Evolutionary conservation across 768 basidiomycete genomes (phyloP).

Genomic region (Termitomyces heimii): DNA sequence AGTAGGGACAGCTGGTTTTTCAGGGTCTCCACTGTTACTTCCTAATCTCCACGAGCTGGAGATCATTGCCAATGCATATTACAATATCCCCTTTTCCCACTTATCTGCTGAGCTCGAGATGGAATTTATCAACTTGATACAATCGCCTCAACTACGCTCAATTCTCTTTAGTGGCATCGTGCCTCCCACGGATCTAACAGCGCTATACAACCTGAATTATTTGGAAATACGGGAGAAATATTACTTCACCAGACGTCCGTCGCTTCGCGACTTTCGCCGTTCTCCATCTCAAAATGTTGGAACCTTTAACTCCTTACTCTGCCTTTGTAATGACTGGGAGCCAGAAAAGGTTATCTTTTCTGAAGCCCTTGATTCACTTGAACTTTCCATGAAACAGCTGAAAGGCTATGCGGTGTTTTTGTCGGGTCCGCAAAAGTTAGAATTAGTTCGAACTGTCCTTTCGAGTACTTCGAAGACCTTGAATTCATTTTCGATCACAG

Average conservation of each 20-base stretch:
- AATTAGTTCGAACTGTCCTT: background rate
- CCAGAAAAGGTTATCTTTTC: background rate
- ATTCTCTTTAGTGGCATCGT: background rate
- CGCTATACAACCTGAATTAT: background rate
- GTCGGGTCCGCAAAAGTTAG: background rate
- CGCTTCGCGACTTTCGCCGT: background rate
- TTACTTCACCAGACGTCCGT: background rate
- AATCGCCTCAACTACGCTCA: background rate
- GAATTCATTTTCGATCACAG: background rate
- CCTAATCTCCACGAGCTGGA: background rate
- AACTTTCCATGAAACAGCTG: background rate
- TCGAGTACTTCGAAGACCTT: background rate
- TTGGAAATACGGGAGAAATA: background rate
- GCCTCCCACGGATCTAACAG: background rate
- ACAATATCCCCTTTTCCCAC: background rate
- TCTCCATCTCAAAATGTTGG: background rate
- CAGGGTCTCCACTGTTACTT: background rate
- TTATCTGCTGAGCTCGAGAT: background rate
- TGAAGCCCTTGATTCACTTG: background rate
- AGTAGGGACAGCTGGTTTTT: background rate
- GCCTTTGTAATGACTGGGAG: background rate
- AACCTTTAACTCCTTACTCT: background rate
- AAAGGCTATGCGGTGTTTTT: background rate
- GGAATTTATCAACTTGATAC: background rate
- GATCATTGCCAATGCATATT: background rate